Conservation (phyloP, 495 filamentous ascomycete genomes). For the Parathielavia appendiculata region DNA sequence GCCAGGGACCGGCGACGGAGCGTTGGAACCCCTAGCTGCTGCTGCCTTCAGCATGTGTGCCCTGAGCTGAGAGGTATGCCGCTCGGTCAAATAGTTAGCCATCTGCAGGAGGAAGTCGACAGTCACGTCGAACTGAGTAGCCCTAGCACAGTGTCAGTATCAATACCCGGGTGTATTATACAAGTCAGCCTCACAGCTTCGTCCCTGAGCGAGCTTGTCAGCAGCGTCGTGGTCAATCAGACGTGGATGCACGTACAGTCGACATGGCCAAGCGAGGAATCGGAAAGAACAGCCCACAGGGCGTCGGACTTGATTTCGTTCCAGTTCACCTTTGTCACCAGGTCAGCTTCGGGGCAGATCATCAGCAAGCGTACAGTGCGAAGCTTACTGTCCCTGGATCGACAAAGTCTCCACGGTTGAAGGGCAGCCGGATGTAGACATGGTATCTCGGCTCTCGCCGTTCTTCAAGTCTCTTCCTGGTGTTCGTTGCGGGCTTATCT, state of each 20-base stretch:
- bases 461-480: constrained; percentile 17
- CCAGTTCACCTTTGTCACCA: constrained; percentile 42
- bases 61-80: constrained; percentile 79
- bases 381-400: constrained; percentile 76
- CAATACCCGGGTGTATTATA: neutral
- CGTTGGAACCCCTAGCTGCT: constrained; percentile 43
- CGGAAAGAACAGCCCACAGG: constrained; percentile 86
- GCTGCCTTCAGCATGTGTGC: constrained; percentile 80
- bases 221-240: constrained; percentile 13
- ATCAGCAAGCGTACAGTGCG: constrained; percentile 15
- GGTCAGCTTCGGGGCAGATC: constrained; percentile 14
- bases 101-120: constrained; percentile 88
- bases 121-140: constrained; percentile 56
- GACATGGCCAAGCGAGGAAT: constrained; percentile 68
- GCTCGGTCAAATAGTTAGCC: constrained; percentile 90
- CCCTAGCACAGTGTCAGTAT: constrained; percentile 36
- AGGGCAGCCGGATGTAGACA: constrained; percentile 82
- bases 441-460: constrained; percentile 52
- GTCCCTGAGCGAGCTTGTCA: constrained; percentile 60
- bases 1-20: constrained; percentile 49
- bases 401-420: constrained; percentile 78
- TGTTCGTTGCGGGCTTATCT: neutral
- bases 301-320: constrained; percentile 76
- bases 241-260: constrained; percentile 59
- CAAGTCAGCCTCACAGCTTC: constrained; percentile 55